These are phyloP conservation scores for Penicillium ucsense DNA, from an alignment of 495 filamentous ascomycete species.

Conservation along the genomic window DNA sequence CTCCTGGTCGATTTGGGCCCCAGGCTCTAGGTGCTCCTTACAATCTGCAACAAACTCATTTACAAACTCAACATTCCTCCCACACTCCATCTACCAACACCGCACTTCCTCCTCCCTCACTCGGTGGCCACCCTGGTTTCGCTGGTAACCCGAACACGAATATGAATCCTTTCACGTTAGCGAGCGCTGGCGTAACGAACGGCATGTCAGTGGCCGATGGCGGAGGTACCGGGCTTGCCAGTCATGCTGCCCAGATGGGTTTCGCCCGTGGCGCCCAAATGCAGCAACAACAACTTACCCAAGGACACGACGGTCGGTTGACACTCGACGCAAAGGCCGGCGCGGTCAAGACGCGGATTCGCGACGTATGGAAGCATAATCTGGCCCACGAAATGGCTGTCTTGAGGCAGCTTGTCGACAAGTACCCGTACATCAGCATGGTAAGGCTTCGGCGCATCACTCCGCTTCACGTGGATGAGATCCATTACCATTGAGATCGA, in stretches of 20 bases:
- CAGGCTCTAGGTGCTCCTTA: slow-evolving; percentile 43
- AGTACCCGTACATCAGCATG: slow-evolving; percentile 94
- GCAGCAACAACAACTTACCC: slow-evolving; percentile 54
- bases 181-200: slow-evolving; percentile 42
- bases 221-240: slow-evolving; percentile 75
- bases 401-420: slow-evolving; percentile 70
- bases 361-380: slow-evolving; percentile 91
- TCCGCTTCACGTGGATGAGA: background rate
- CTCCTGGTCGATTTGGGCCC: slow-evolving; percentile 45
- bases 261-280: slow-evolving; percentile 69
- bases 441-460: slow-evolving; percentile 39
- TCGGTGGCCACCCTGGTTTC: slow-evolving; percentile 50
- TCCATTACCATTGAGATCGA: background rate
- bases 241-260: slow-evolving; percentile 77
- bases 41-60: slow-evolving; percentile 40
- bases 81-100: slow-evolving; percentile 44
- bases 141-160: slow-evolving; percentile 53
- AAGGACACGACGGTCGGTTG: slow-evolving; percentile 40
- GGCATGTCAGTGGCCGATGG: slow-evolving; percentile 46
- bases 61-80: slow-evolving; percentile 40
- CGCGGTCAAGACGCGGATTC: slow-evolving; percentile 62
- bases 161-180: slow-evolving; percentile 56
- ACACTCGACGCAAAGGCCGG: slow-evolving; percentile 33
- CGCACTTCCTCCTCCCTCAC: slow-evolving; percentile 50
- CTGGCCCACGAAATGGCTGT: slow-evolving; percentile 80